A percentile compares a stretch with the other conserved stretches of the same genome.
These are phyloP conservation scores for Podospora australis DNA, from an alignment of 495 filamentous ascomycete species.

Conservation along the genomic window DNA sequence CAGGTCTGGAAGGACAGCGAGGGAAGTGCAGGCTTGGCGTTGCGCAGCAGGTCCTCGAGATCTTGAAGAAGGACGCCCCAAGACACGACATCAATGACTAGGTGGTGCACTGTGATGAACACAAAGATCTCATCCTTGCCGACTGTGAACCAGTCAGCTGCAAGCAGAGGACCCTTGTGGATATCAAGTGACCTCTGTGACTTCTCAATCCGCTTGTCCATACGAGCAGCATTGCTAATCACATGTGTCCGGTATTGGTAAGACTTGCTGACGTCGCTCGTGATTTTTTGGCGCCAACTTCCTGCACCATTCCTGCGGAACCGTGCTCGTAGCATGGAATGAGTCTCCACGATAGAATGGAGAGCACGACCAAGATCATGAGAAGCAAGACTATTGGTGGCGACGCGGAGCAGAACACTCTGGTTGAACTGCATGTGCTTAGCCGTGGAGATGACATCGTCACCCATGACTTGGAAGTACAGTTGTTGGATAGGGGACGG, in stretches of 20 bases:
- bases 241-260: slow-evolving; percentile 22
- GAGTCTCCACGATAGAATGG: slow-evolving; percentile 45
- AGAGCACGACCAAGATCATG: slow-evolving; percentile 34
- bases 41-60: slow-evolving; percentile 47
- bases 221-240: slow-evolving; percentile 6
- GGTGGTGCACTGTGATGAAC: slow-evolving; percentile 51
- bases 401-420: slow-evolving; percentile 49
- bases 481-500: slow-evolving; percentile 56
- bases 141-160: slow-evolving; percentile 17
- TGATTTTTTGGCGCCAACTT: slow-evolving; percentile 27
- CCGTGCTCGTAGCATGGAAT: slow-evolving; percentile 59
- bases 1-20: slow-evolving; percentile 20
- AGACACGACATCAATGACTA: slow-evolving; percentile 58
- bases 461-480: slow-evolving; percentile 35
- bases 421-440: slow-evolving; percentile 56
- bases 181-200: slow-evolving; percentile 27
- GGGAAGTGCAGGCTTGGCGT: slow-evolving; percentile 14
- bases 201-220: slow-evolving; percentile 18
- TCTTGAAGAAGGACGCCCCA: slow-evolving; percentile 57
- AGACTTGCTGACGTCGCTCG: slow-evolving; percentile 11
- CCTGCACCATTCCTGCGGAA: slow-evolving; percentile 31
- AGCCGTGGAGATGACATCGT: neutral
- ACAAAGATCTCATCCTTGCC: slow-evolving; percentile 28
- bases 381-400: slow-evolving; percentile 28
- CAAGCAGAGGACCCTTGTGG: slow-evolving; percentile 32